Evolutionary conservation across 805 yeast genomes (phyloP), one percentile per base, ranked within the genome.

Genomic region (Cyberlindnera saturnus): DNA sequence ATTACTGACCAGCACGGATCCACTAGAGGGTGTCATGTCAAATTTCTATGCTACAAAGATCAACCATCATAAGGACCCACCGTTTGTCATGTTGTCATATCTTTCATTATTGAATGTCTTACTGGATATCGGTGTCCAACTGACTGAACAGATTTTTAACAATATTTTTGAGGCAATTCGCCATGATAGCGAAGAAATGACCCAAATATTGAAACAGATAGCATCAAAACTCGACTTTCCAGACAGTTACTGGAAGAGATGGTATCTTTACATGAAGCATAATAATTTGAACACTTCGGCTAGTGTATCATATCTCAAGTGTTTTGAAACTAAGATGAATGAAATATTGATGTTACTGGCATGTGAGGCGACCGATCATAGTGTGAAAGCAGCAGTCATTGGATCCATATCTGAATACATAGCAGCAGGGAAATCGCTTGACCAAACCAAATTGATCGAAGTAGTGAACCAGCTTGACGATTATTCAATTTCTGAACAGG

Each of bases 401-500:
- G 36, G 40, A 8, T 56, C 60, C 1, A 34, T 57, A 1, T 51
- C 57, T 0, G 29, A 31, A 5, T 51, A 34, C 34, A 23, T 56
- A 9, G 4, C 13, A 7, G 6, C 5, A 5, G 45, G 44, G 2
- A 32, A 42, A 1, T 14, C 26, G 7, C 29, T 59, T 15, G 26
- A 41, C 0, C 23, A 32, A 1, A 13, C 3, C 2, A 30, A 8
- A 1, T 36, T 53, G 36, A 13, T 5, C 4, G 31, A 4, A 5
- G 28, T 71, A 5, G 35, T 73, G 1, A 50, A 48, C 2, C 73
- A 77, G 30, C 61, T 91, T 13, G 81, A 82, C 48, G 96, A 90
- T 53, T 88, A 89, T 59, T 77, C 95, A 0, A 65, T 75, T 2
- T 85, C 91, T 0, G 77, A 77, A 23, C 84, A 86, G 55, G 98